Base-by-base conservation (phyloP, 2,329 filamentous ascomycete species). In the Alternaria triticimaculans region DNA sequence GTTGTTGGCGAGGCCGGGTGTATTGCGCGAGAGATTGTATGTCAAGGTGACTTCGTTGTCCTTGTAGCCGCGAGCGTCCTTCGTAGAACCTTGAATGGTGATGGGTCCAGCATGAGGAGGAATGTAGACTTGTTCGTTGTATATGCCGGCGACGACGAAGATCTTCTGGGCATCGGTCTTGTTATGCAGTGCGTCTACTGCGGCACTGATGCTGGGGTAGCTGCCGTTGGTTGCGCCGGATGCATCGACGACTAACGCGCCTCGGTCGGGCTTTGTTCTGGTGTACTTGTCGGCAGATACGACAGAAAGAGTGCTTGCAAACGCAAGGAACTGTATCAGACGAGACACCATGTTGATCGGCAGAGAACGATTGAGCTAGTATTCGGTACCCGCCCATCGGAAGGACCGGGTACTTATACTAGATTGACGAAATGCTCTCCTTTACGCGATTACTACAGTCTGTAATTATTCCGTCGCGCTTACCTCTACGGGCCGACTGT, bases 61-160 rank as follows among this genome's bases (percentile, higher is more conserved):
- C 4, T 78, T 70, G 72, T 89, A 89, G 2, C 64, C 68, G 15
- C 80, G 79, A 10, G 81, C 76, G 5, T 83, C 83, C 63, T 86
- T 83, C 5, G 88, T 89, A 68, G 85, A 85, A 15, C 89, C 88
- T 71, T 87, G 86, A 60, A 88, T 82, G 56, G 82, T 85, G 30
- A 88, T 80, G 48, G 82, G 77, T 1, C 84, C 84, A 5, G 70
- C 74, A 26, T 84, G 81, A 15, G 59, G 56, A 2, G 82, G 76
- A 43, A 89, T 81, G 65, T 83, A 83, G 26, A 89, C 86, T 70
- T 89, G 87, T 72, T 89, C 87, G 1, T 74, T 75, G 80, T 89
- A 89, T 33, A 83, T 86, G 6, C 87, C 87, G 3, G 83, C 74
- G 66, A 85, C 75, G 74, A 90, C 85, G 78, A 89, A 90, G 77